Conservation (phyloP, 2,329 filamentous ascomycete species). For the Aphanoascus verrucosus region DNA sequence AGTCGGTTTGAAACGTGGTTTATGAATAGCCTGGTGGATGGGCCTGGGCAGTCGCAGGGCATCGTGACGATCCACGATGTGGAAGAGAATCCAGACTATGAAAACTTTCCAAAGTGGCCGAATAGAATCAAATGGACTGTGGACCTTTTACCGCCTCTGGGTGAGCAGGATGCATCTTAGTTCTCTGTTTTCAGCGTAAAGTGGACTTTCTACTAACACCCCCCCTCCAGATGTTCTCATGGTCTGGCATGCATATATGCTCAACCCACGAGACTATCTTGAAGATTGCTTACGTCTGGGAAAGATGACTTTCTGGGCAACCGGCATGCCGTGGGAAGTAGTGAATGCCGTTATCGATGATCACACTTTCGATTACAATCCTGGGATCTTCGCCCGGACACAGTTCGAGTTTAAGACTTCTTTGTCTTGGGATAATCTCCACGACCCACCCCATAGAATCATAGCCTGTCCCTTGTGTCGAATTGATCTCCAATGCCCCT, state of each 20-base stretch:
- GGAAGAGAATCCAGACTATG: constrained; percentile 24
- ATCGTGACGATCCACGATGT: constrained; percentile 17
- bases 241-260: constrained; percentile 70
- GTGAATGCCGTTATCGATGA: constrained; percentile 50
- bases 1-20: constrained; percentile 61
- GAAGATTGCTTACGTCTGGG: constrained; percentile 59
- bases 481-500: constrained; percentile 39
- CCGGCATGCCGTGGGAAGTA: constrained; percentile 55
- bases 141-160: constrained; percentile 47
- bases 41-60: constrained; percentile 8
- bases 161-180: constrained; percentile 31
- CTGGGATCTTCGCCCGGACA: constrained; percentile 35
- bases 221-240: constrained; percentile 54
- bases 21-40: constrained; percentile 25
- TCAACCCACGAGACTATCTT: constrained; percentile 63
- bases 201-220: constrained; percentile 6
- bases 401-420: constrained; percentile 42
- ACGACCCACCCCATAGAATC: constrained; percentile 41
- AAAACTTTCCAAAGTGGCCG: constrained; percentile 19
- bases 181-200: background rate
- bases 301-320: constrained; percentile 47
- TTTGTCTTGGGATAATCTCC: constrained; percentile 49
- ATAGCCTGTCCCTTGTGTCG: constrained; percentile 49
- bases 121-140: constrained; percentile 29
- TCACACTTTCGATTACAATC: constrained; percentile 46